Base-by-base conservation (phyloP, 805 yeast species). In the Nakazawaea ernobii region DNA sequence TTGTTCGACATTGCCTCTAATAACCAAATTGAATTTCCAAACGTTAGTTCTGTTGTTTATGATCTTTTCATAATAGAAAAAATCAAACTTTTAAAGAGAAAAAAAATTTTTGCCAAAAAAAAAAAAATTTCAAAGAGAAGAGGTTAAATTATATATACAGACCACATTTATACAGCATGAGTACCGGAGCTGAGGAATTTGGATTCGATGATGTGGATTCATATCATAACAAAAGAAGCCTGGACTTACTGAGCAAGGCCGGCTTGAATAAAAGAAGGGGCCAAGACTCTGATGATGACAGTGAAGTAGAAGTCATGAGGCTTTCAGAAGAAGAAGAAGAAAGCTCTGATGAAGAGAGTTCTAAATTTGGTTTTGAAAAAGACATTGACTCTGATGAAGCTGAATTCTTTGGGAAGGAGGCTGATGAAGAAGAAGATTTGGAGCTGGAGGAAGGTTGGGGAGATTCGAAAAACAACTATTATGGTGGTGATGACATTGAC, bases 181-280 rank as follows among this genome's bases (percentile, higher is more conserved):
- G 42, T 43, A 17, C 14, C 40, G 36, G 26, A 20, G 27, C 35
- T 30, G 46, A 32, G 26, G 61, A 69, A 5, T 67, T 75, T 52
- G 86, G 80, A 1, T 59, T 77, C 29, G 80, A 80, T 60, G 91
- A 84, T 54, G 82, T 84, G 8, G 92, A 85, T 56, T 78, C 76
- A 9, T 85, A 84, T 62, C 80, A 79, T 52, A 74, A 77, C 6
- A 77, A 75, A 45, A 71, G 70, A 55, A 89, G 84, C 56, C 73
- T 77, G 57, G 59, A 81, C 9, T 56, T 82, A 42, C 64, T 82
- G 33, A 79, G 77, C 1, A 70, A 76, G 33, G 86, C 88, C 0
- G 82, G 80, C 0, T 63, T 75, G 28, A 65, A 65, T 20, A 61
- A 67, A 10, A 52, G 60, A 20, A 52, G 55, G 14, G 62, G 56